phyloP scores from a whole-genome alignment of 2,329 filamentous ascomycete genomes.

The Fusarium graminum region DNA sequence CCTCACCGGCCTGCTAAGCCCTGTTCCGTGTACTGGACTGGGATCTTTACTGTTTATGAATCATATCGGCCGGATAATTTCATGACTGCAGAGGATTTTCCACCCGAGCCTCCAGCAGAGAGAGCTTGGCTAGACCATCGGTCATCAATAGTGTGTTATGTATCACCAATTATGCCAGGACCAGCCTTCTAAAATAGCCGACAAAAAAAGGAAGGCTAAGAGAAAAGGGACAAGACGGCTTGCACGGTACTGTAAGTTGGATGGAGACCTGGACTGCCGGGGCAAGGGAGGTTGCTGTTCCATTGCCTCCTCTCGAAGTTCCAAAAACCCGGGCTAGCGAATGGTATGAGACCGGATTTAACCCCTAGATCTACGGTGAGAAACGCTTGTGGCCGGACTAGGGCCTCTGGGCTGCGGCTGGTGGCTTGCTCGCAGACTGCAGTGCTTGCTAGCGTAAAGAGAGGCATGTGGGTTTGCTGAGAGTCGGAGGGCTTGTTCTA shows the following conservation, averaged over 20 bases:
- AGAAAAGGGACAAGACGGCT: conserved; percentile 34
- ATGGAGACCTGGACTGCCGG: conserved; percentile 37
- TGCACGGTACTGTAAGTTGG: conserved; percentile 24
- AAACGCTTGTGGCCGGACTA: conserved; percentile 39
- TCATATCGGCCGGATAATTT: conserved; percentile 22
- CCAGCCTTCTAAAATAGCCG: conserved; percentile 18
- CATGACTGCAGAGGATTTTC: conserved; percentile 30
- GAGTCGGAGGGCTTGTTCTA: conserved; percentile 37
- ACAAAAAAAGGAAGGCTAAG: conserved; percentile 15
- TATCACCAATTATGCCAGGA: conserved; percentile 7
- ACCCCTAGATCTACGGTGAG: conserved; percentile 44
- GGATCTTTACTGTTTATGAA: conserved; percentile 21
- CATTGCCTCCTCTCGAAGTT: conserved; percentile 37
- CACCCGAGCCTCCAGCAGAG: conserved; percentile 14
- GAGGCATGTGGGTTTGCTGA: conserved; percentile 27
- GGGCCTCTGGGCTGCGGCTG: conserved; percentile 32
- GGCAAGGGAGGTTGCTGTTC: conserved; percentile 39
- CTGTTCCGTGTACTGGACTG: background rate
- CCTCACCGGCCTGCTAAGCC: conserved; percentile 11
- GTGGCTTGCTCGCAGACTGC: background rate
- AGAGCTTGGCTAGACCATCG: conserved; percentile 19
- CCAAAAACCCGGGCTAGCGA: conserved; percentile 44
- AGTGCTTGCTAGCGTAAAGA: conserved; percentile 18
- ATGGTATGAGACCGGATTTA: conserved; percentile 40
- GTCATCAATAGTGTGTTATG: conserved; percentile 32